phyloP scores from a whole-genome alignment of 1,284 basidiomycete genomes.

The Ustilago esculenta region DNA sequence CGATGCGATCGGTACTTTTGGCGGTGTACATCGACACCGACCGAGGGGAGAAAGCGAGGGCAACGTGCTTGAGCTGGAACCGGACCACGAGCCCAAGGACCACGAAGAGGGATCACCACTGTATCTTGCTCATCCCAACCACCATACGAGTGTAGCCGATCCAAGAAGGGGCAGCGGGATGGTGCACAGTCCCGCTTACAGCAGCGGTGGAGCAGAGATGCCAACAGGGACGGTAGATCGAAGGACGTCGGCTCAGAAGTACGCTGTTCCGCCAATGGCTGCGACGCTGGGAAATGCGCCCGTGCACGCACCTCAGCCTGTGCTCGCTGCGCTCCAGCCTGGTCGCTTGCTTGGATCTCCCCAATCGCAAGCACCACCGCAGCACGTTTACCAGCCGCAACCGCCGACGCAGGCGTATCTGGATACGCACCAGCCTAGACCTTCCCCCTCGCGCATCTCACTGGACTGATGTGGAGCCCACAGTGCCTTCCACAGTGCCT shows the following conservation, averaged over 20 bases:
- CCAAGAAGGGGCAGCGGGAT: slow-evolving; percentile 1
- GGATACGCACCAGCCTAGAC: slow-evolving; percentile 1
- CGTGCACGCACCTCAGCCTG: slow-evolving; percentile 6
- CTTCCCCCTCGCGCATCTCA: slow-evolving; percentile 19
- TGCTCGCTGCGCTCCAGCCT: slow-evolving; percentile 14
- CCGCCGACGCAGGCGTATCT: background rate
- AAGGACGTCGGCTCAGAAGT: background rate
- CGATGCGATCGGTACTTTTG: slow-evolving; percentile 50
- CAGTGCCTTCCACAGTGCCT: too few relatives aligned
- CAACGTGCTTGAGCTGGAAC: slow-evolving; percentile 21
- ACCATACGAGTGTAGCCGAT: slow-evolving; percentile 5
- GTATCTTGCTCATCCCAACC: background rate
- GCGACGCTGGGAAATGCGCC: slow-evolving; percentile 13
- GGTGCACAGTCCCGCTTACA: slow-evolving; percentile 13
- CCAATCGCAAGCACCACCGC: too few relatives aligned
- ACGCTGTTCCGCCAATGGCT: slow-evolving; percentile 4
- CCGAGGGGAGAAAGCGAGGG: slow-evolving; percentile 9
- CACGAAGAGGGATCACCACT: background rate
- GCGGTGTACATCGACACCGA: slow-evolving; percentile 34
- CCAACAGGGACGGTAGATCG: background rate
- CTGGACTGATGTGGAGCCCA: slow-evolving; percentile 28
- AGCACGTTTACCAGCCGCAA: too few relatives aligned
- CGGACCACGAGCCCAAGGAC: slow-evolving; percentile 16
- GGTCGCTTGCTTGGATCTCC: too few relatives aligned
- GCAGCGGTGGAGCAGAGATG: background rate